Conservation (phyloP, 805 yeast species). For the Lipomyces starkeyi region DNA sequence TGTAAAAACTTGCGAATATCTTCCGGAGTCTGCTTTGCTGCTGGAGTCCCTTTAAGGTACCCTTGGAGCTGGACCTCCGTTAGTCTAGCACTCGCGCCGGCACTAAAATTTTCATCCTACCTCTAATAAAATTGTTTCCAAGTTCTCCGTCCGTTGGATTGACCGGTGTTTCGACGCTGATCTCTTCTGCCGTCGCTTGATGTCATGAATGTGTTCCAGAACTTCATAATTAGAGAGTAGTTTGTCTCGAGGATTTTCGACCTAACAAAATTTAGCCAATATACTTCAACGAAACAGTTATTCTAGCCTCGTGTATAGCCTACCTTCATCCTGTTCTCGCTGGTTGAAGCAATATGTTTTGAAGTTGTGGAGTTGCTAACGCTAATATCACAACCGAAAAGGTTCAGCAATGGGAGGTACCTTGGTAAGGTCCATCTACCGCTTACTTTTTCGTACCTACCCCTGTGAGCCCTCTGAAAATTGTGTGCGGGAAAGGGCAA, state of each 20-base stretch:
- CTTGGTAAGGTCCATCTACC: neutral
- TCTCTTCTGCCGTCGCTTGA: constrained; percentile 47
- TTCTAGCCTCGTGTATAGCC: neutral
- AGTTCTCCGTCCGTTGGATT: constrained; percentile 38
- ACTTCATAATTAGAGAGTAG: constrained; percentile 73
- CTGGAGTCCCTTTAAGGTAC: constrained; percentile 49
- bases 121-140: constrained; percentile 41
- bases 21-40: constrained; percentile 46
- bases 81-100: constrained; percentile 41
- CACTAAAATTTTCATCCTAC: constrained; percentile 38
- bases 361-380: neutral
- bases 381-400: no score
- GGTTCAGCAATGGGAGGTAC: neutral
- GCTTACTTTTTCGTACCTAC: neutral
- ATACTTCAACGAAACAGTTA: neutral
- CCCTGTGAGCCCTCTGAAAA: neutral
- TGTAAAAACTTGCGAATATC: constrained; percentile 51
- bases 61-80: constrained; percentile 46
- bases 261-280: constrained; percentile 42
- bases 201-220: constrained; percentile 56
- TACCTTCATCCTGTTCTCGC: neutral
- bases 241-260: constrained; percentile 59
- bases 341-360: neutral
- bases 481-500: neutral
- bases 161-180: constrained; percentile 38